phyloP scores from a whole-genome alignment of 192 early-diverging fungal species.

The Podila verticillata region DNA sequence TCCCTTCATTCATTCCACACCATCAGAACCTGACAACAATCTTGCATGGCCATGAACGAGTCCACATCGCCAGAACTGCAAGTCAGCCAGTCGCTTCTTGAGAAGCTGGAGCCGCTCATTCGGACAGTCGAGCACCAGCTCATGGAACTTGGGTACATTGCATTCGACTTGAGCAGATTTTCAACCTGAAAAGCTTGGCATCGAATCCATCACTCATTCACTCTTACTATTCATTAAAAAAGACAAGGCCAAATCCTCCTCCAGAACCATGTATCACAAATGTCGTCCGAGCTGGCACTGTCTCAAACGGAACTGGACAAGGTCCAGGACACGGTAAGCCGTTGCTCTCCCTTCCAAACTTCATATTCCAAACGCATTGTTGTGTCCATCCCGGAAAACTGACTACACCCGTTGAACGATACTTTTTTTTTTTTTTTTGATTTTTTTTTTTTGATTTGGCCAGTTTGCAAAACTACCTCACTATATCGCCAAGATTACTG shows the following conservation, averaged over 20 bases:
- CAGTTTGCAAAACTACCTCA: slow-evolving; percentile 46
- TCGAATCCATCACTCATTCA: background rate
- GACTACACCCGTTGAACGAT: background rate
- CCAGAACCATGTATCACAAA: slow-evolving; percentile 25
- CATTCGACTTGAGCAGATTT: background rate
- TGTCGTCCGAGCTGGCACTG: slow-evolving; percentile 23
- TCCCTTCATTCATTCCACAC: too few relatives aligned
- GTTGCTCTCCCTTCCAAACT: background rate
- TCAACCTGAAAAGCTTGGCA: background rate
- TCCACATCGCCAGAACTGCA: slow-evolving; percentile 7
- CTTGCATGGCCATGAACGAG: too few relatives aligned
- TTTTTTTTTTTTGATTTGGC: background rate
- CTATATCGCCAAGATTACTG: slow-evolving; percentile 35
- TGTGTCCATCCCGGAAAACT: background rate
- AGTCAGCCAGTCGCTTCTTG: slow-evolving; percentile 29
- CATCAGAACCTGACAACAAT: too few relatives aligned
- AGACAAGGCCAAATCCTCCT: slow-evolving; percentile 36
- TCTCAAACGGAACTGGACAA: slow-evolving; percentile 33
- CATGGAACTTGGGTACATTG: slow-evolving; percentile 30
- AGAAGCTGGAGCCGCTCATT: slow-evolving; percentile 36
- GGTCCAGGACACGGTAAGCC: slow-evolving; percentile 37
- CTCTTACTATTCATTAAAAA: background rate
- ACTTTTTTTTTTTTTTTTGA: background rate
- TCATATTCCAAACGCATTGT: too few relatives aligned
- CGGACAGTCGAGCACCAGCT: slow-evolving; percentile 32